Conservation (phyloP, 805 yeast genomes). For the Wickerhamomyces queroliae region DNA sequence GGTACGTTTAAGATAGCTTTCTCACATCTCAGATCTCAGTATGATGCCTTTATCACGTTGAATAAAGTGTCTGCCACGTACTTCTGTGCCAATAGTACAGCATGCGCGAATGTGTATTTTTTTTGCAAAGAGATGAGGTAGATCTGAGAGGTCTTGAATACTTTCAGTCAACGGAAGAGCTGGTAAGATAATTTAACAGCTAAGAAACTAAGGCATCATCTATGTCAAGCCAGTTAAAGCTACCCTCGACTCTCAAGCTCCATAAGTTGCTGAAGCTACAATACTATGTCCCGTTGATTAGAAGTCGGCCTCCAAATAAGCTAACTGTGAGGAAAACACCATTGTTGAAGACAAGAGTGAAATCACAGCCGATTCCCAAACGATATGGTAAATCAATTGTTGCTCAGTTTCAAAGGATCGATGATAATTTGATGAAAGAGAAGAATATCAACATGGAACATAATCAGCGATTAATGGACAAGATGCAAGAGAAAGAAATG, state of each 20-base stretch:
- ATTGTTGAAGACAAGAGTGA: background rate
- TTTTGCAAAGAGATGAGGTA: too few species aligned
- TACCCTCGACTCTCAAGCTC: background rate
- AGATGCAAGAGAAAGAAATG: background rate
- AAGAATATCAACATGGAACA: background rate
- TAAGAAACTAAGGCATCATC: too few species aligned
- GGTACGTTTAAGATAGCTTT: too few species aligned
- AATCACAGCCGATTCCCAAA: background rate
- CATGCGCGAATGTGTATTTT: too few species aligned
- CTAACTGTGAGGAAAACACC: background rate
- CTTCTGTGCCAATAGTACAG: too few species aligned
- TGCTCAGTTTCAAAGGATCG: background rate
- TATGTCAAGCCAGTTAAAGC: background rate
- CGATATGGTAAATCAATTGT: background rate
- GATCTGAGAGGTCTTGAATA: too few species aligned
- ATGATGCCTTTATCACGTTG: too few species aligned
- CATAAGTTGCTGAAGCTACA: background rate
- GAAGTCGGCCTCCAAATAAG: background rate
- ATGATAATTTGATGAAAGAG: background rate
- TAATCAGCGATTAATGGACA: background rate
- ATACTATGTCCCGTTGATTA: background rate
- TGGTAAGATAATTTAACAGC: too few species aligned
- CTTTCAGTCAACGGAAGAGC: too few species aligned
- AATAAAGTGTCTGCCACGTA: too few species aligned
- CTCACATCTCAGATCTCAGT: too few species aligned